A percentile compares a stretch with the other conserved stretches of the same genome.
These are phyloP conservation scores for Spatholobus suberectus DNA, from an alignment of 306 rosid genomes.

Conservation along the genomic window DNA sequence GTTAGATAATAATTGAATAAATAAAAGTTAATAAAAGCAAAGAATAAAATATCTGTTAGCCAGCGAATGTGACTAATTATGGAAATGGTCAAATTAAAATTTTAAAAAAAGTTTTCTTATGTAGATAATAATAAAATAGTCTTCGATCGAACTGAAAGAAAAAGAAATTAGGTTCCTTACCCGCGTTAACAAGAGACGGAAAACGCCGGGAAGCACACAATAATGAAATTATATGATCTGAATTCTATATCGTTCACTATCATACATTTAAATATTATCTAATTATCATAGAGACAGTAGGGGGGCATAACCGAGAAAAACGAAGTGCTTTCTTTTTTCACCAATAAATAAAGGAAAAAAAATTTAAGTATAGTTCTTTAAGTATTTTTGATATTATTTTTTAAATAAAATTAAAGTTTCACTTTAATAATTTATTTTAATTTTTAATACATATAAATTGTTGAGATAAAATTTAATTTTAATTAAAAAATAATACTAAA, in stretches of 20 bases:
- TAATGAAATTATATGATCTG: neutral
- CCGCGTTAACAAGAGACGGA: conserved; percentile 37
- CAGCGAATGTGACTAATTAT: neutral
- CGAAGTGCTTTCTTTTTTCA: neutral
- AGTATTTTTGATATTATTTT: too few species aligned
- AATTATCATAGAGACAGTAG: neutral
- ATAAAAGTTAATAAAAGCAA: neutral
- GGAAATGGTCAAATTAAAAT: neutral
- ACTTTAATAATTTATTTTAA: too few species aligned
- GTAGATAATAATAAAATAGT: neutral
- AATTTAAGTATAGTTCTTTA: too few species aligned
- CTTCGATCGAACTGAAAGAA: neutral
- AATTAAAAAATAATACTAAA: too few species aligned
- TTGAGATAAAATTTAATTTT: too few species aligned
- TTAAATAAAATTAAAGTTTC: too few species aligned
- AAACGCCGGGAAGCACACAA: neutral
- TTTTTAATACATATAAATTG: too few species aligned
- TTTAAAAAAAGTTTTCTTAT: neutral
- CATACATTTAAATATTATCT: neutral
- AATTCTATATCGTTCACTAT: neutral
- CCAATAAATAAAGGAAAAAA: neutral
- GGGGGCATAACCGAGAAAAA: neutral
- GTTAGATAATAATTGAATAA: neutral
- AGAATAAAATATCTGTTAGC: neutral
- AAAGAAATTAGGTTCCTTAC: conserved; percentile 30